These are phyloP conservation scores for Lumnitzera racemosa DNA, from an alignment of 345 rosid species.

Conservation along the genomic window DNA sequence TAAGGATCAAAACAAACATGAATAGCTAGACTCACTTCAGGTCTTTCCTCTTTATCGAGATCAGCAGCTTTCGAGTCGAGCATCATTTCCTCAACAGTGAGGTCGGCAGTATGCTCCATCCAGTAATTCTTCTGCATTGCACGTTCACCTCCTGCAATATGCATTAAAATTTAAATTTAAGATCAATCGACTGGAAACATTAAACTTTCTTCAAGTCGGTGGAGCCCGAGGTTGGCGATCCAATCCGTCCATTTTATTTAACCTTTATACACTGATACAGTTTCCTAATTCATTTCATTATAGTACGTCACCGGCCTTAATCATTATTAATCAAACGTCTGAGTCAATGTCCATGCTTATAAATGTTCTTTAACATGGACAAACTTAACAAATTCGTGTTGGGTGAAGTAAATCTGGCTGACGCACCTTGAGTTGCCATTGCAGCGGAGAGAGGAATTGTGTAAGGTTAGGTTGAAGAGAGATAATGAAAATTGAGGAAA, in stretches of 20 bases:
- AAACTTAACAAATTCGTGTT: no score
- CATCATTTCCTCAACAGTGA: constrained; percentile 91
- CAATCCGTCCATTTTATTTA: no score
- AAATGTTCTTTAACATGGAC: background rate
- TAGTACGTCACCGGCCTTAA: no score
- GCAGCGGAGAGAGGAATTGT: background rate
- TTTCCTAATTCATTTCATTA: no score
- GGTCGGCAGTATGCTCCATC: constrained; percentile 65
- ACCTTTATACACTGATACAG: no score
- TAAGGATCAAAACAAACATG: background rate
- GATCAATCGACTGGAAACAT: no score
- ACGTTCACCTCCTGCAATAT: constrained; percentile 56
- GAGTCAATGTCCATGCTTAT: background rate
- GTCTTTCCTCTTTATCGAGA: constrained; percentile 96
- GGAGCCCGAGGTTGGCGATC: no score
- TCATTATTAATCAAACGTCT: background rate
- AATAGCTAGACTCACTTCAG: constrained; percentile 44
- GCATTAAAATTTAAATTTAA: no score
- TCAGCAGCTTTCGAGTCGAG: constrained; percentile 86
- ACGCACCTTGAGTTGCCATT: constrained; percentile 49
- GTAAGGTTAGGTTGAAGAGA: background rate
- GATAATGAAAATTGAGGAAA: background rate
- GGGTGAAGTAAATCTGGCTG: background rate
- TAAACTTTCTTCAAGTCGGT: no score
- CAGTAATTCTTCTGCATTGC: constrained; percentile 74